phyloP scores from a whole-genome alignment of 768 basidiomycete species.

The Mycena maculata region DNA sequence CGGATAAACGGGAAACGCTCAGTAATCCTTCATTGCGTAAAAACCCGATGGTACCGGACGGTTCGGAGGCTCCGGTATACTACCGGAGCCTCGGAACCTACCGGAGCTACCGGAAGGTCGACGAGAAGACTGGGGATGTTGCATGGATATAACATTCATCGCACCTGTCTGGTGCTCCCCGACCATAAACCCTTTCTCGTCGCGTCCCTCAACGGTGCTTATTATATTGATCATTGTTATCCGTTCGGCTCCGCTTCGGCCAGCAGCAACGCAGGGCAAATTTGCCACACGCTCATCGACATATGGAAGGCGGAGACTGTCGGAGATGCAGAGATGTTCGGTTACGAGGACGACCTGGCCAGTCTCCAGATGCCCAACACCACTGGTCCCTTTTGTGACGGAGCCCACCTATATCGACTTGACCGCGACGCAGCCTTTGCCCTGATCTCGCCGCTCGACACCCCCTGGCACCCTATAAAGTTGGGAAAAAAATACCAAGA shows the following conservation, averaged over 20 bases:
- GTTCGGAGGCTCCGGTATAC: too few relatives aligned
- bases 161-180: conserved; percentile 42
- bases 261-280: conserved; percentile 39
- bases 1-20: too few relatives aligned
- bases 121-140: too few relatives aligned
- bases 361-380: background rate
- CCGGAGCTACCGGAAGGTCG: too few relatives aligned
- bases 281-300: conserved; percentile 39
- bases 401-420: background rate
- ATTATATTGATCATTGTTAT: conserved; percentile 37
- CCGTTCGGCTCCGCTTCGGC: conserved; percentile 43
- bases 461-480: conserved; percentile 6
- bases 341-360: background rate
- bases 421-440: background rate
- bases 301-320: conserved; percentile 33
- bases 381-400: background rate
- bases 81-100: too few relatives aligned
- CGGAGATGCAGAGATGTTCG: background rate
- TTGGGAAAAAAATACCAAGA: background rate
- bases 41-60: too few relatives aligned
- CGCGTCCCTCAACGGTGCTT: conserved; percentile 26
- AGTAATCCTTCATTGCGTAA: too few relatives aligned
- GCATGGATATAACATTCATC: too few relatives aligned
- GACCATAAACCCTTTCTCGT: conserved; percentile 40
- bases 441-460: background rate